Conservation (phyloP, 306 rosid genomes). For the Pyrus bretschneideri region DNA sequence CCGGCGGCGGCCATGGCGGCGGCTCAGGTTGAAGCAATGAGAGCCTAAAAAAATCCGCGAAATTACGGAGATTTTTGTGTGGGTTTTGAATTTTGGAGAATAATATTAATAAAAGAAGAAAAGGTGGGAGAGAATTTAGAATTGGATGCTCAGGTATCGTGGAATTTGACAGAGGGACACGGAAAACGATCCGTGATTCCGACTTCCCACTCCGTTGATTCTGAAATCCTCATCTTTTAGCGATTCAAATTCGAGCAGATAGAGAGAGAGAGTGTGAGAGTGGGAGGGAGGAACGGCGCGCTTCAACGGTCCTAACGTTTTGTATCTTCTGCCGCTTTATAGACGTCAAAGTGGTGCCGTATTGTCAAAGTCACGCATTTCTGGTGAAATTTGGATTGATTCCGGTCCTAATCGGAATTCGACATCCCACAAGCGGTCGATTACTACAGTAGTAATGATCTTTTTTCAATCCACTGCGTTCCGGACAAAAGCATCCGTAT, state of each 20-base stretch:
- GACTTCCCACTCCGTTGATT: neutral
- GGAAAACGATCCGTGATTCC: neutral
- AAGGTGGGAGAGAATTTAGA: neutral
- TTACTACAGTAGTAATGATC: too few species aligned
- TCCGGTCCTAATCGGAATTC: too few species aligned
- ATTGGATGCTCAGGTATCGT: neutral
- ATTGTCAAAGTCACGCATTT: too few species aligned
- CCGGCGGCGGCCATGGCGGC: slow-evolving; percentile 16
- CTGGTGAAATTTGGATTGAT: too few species aligned
- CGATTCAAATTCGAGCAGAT: neutral
- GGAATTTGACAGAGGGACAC: neutral
- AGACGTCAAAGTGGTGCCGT: too few species aligned
- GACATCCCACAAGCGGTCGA: too few species aligned
- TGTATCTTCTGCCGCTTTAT: too few species aligned
- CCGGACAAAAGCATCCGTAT: too few species aligned
- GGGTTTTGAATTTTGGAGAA: neutral
- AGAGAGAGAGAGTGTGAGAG: too few species aligned
- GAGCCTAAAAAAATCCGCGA: neutral
- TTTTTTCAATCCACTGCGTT: too few species aligned
- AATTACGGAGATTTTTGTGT: neutral
- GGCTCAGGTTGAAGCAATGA: neutral
- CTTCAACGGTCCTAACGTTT: neutral
- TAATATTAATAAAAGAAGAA: neutral
- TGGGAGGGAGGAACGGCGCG: neutral
- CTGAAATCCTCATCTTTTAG: neutral